A percentile compares a stretch with the other conserved stretches of the same genome.
Evolutionary conservation across 2,329 filamentous ascomycete species (phyloP).

Genomic region (Biscogniauxia sp.): DNA sequence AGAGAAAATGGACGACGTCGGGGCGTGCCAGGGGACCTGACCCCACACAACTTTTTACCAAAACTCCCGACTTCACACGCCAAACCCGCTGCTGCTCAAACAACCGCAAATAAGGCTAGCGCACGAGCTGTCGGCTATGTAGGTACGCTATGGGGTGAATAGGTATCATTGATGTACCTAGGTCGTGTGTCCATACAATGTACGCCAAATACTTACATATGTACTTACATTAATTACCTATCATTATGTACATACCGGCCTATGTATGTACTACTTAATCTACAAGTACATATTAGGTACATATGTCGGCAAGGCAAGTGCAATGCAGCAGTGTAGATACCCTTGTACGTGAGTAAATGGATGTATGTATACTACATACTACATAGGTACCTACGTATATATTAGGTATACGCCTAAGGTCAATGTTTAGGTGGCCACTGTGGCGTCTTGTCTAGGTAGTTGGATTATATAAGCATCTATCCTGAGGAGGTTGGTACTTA

Average conservation of each 20-base stretch:
- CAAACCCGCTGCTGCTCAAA: neutral
- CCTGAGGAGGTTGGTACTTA: too few relatives aligned
- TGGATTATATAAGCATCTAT: too few relatives aligned
- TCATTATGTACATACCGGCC: neutral
- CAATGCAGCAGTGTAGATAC: neutral
- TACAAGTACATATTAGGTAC: neutral
- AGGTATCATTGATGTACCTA: neutral
- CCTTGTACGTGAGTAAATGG: neutral
- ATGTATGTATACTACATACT: too few relatives aligned
- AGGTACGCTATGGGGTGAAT: neutral
- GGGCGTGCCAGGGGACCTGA: neutral
- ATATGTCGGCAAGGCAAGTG: neutral
- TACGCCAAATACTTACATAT: too few relatives aligned
- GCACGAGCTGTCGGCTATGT: neutral
- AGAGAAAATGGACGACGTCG: neutral
- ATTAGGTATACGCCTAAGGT: too few relatives aligned
- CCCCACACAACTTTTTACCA: slow-evolving; percentile 1
- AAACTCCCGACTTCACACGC: too few relatives aligned
- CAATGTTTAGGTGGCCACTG: too few relatives aligned
- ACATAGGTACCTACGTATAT: too few relatives aligned
- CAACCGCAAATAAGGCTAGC: slow-evolving; percentile 5
- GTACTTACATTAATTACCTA: too few relatives aligned
- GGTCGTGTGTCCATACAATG: too few relatives aligned
- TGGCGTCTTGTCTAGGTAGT: too few relatives aligned
- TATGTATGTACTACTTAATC: too few relatives aligned